Evolutionary conservation across 2,329 filamentous ascomycete species (phyloP).

Genomic region (Colletotrichum sp.): DNA sequence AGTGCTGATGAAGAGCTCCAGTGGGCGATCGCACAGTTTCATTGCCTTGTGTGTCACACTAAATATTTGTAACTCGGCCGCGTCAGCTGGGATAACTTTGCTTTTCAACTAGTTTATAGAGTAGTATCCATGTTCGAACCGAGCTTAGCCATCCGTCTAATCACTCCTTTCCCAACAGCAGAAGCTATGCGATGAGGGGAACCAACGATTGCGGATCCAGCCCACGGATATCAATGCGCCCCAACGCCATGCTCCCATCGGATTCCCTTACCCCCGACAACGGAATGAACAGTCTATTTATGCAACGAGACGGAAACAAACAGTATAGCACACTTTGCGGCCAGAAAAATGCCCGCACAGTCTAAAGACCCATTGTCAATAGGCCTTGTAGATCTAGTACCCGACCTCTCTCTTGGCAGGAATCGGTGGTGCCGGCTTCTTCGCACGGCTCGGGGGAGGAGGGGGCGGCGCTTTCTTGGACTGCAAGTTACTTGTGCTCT

Average conservation of each 20-base stretch:
- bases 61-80: not conserved
- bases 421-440: slow-evolving; percentile 60
- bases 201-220: slow-evolving; percentile 12
- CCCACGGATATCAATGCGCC: slow-evolving; percentile 20
- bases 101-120: not conserved
- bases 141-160: not conserved
- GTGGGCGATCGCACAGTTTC: not conserved
- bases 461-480: slow-evolving; percentile 48
- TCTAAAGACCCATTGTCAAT: not conserved
- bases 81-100: not conserved
- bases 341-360: not conserved
- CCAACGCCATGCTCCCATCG: slow-evolving; percentile 19
- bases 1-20: not conserved
- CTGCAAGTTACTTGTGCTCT: slow-evolving; percentile 39
- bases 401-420: slow-evolving; percentile 33
- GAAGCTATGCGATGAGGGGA: slow-evolving; percentile 3
- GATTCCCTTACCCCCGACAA: not conserved
- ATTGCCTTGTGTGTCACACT: not conserved
- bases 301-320: not conserved
- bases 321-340: not conserved
- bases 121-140: slow-evolving; percentile 1
- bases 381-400: slow-evolving; percentile 25
- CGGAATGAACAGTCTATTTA: slow-evolving; percentile 19
- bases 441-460: slow-evolving; percentile 50
- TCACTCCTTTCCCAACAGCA: not conserved